Conservation (phyloP, 352 stramenopile genomes). For the Phytophthora pisi region DNA sequence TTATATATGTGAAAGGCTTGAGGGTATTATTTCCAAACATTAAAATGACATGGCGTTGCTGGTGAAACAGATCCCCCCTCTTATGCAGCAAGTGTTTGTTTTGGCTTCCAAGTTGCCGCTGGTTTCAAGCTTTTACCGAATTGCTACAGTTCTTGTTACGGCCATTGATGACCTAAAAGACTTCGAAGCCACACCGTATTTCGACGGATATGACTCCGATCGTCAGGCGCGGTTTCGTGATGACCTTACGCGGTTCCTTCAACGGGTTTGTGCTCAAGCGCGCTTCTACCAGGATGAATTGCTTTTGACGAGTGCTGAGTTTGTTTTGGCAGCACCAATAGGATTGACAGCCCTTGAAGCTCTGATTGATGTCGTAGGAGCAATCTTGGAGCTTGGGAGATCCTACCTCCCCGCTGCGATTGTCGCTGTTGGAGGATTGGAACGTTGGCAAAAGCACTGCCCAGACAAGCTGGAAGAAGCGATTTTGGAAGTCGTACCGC, state of each 20-base stretch:
- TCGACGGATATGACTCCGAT: background rate
- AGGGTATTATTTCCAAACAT: constrained; percentile 1
- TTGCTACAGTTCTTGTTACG: constrained; percentile 48
- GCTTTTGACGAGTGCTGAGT: constrained; percentile 61
- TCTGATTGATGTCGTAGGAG: constrained; percentile 44
- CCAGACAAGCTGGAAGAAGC: constrained; percentile 36
- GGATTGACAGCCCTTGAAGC: constrained; percentile 38
- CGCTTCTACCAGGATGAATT: constrained; percentile 83
- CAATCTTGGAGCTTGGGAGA: constrained; percentile 63
- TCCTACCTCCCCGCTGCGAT: constrained; percentile 69
- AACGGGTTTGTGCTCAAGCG: constrained; percentile 48
- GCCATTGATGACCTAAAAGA: constrained; percentile 32
- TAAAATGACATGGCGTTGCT: constrained; percentile 1
- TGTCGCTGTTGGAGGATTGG: constrained; percentile 57
- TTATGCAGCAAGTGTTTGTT: constrained; percentile 44
- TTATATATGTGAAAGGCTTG: background rate
- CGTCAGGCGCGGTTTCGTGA: constrained; percentile 15
- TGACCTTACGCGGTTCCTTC: constrained; percentile 56
- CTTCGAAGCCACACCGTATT: constrained; percentile 23
- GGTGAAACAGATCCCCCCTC: constrained; percentile 36
- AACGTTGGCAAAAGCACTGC: constrained; percentile 54
- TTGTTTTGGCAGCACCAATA: constrained; percentile 61
- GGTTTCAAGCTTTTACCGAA: constrained; percentile 69
- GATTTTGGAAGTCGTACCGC: constrained; percentile 49
- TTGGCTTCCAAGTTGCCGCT: constrained; percentile 41